A percentile compares a stretch with the other conserved stretches of the same genome.
phyloP scores from a whole-genome alignment of 257 asterid species.

The Cordia subcordata region DNA sequence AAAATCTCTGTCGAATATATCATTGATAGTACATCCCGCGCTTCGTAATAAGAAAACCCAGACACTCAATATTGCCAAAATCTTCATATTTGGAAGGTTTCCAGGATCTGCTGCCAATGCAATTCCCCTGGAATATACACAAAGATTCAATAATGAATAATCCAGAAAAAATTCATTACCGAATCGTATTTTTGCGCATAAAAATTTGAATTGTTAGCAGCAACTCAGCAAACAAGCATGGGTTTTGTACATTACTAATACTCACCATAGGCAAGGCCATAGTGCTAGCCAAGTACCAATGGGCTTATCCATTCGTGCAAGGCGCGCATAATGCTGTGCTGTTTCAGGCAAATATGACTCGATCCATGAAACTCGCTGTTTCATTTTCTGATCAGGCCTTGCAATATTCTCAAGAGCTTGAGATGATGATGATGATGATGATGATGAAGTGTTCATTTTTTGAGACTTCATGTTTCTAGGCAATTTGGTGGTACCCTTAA shows the following conservation, averaged over 20 bases:
- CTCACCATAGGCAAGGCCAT: conserved; percentile 97
- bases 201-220: no score
- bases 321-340: conserved; percentile 63
- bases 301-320: conserved; percentile 87
- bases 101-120: conserved; percentile 62
- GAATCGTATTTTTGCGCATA: no score
- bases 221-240: no score
- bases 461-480: no score
- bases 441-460: background rate
- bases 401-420: no score
- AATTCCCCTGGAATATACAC: no score
- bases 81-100: conserved; percentile 75
- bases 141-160: background rate
- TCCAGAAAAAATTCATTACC: no score
- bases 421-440: no score
- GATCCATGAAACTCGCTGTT: conserved; percentile 64
- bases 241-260: background rate
- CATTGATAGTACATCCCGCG: no score
- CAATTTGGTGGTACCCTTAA: no score
- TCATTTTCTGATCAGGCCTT: background rate
- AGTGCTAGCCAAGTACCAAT: conserved; percentile 96
- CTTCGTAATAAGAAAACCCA: conserved; percentile 93
- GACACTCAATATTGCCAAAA: conserved; percentile 76
- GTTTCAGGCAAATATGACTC: conserved; percentile 68
- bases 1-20: conserved; percentile 90